Conservation (phyloP, 148 eudicot genomes). For the Drosera capensis region DNA sequence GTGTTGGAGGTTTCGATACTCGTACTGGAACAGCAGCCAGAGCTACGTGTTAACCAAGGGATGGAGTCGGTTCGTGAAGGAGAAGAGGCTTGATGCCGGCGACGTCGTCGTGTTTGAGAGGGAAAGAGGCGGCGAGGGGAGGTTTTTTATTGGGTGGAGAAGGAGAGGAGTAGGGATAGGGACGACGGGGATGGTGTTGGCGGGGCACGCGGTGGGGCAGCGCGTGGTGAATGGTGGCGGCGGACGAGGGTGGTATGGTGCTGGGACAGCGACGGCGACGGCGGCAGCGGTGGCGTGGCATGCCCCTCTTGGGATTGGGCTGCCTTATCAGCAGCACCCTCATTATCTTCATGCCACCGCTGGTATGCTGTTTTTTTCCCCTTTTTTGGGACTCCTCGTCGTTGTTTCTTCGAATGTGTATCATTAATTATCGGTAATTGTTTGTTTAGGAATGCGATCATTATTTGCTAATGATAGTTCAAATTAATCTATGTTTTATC, state of each 20-base stretch:
- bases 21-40: constrained; percentile 85
- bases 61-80: constrained; percentile 86
- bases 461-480: no score
- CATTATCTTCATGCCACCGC: constrained; percentile 17
- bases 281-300: constrained; percentile 4
- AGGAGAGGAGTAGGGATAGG: constrained; percentile 18
- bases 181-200: constrained; percentile 1
- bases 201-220: neutral
- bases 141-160: constrained; percentile 53
- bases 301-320: constrained; percentile 10
- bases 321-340: constrained; percentile 30
- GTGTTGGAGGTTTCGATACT: constrained; percentile 26
- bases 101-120: constrained; percentile 62
- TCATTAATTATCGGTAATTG: no score
- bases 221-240: no score
- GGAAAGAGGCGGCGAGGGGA: constrained; percentile 23
- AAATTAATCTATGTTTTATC: no score
- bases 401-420: no score
- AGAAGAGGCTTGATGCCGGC: constrained; percentile 62
- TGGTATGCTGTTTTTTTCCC: no score
- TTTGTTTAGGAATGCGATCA: no score
- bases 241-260: constrained; percentile 6
- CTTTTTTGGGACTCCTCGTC: no score
- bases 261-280: constrained; percentile 16
- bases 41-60: constrained; percentile 87